phyloP scores from a whole-genome alignment of 257 asterid species.

The Euphrasia confusa region DNA sequence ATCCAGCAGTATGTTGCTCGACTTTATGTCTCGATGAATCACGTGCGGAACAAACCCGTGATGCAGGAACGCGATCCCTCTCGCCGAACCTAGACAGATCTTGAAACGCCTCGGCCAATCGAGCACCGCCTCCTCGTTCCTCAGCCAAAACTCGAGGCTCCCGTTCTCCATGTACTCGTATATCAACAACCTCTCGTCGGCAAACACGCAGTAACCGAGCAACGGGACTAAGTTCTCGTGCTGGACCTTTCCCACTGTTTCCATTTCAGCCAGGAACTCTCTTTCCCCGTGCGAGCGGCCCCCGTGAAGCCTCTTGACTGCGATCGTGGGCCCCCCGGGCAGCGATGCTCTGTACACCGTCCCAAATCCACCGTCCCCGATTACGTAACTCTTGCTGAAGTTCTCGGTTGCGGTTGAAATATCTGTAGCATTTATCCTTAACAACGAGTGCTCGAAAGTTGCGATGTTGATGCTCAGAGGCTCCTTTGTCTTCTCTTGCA shows the following conservation, averaged over 20 bases:
- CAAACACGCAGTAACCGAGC: conserved; percentile 61
- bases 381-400: conserved; percentile 57
- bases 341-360: conserved; percentile 60
- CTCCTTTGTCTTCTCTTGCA: conserved; percentile 46
- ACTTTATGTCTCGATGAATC: conserved; percentile 77
- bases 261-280: conserved; percentile 78
- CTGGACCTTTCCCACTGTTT: conserved; percentile 71
- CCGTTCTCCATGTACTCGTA: conserved; percentile 87
- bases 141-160: conserved; percentile 70
- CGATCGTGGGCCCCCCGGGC: conserved; percentile 43
- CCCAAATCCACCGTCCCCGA: conserved; percentile 80
- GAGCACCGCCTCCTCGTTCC: conserved; percentile 33
- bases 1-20: conserved; percentile 67
- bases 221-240: conserved; percentile 62
- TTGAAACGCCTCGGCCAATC: conserved; percentile 70
- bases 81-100: conserved; percentile 65
- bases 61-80: conserved; percentile 69
- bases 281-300: conserved; percentile 62
- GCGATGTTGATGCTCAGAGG: conserved; percentile 81
- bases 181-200: conserved; percentile 62
- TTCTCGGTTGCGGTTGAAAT: conserved; percentile 65
- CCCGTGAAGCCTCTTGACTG: conserved; percentile 66
- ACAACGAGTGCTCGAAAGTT: conserved; percentile 57
- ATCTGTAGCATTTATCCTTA: conserved; percentile 53
- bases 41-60: conserved; percentile 78